A percentile compares a stretch with the other conserved stretches of the same genome.
These are phyloP conservation scores for Pythium brassicae DNA, from an alignment of 352 stramenopile genomes.

Conservation along the genomic window DNA sequence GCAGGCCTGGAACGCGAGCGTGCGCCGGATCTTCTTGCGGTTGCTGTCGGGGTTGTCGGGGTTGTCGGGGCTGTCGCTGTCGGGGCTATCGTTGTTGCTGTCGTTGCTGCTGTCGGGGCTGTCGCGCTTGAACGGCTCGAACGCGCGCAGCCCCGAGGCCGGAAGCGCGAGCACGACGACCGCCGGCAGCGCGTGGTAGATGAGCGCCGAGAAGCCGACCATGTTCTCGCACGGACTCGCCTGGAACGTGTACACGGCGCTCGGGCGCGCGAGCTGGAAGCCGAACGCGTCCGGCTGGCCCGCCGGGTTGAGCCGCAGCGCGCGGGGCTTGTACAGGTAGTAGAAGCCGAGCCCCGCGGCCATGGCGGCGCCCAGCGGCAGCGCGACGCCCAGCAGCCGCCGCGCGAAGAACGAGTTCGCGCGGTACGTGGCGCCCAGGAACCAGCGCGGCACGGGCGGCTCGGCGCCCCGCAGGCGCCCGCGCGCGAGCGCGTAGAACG, in stretches of 20 bases:
- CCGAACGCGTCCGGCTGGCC: constrained; percentile 26
- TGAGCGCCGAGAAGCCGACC: constrained; percentile 69
- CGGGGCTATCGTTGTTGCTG: constrained; percentile 20
- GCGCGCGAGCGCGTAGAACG: constrained; percentile 37
- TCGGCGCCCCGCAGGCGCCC: constrained; percentile 35
- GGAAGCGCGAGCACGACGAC: constrained; percentile 61
- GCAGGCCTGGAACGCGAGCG: constrained; percentile 63
- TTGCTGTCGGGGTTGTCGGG: constrained; percentile 36
- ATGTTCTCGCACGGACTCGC: constrained; percentile 71
- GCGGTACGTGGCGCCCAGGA: constrained; percentile 51
- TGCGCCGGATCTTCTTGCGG: constrained; percentile 70
- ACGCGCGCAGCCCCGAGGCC: constrained; percentile 45
- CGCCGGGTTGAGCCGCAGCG: constrained; percentile 34
- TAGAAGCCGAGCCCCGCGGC: constrained; percentile 52
- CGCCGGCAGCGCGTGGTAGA: constrained; percentile 57
- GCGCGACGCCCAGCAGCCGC: constrained; percentile 43
- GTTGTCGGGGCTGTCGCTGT: constrained; percentile 22
- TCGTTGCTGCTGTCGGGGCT: constrained; percentile 23
- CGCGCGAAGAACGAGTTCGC: constrained; percentile 81
- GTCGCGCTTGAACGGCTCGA: constrained; percentile 73
- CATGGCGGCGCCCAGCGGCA: constrained; percentile 36
- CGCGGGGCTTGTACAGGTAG: constrained; percentile 55
- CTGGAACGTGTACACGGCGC: constrained; percentile 61
- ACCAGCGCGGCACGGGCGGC: constrained; percentile 48
- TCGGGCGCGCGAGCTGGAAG: constrained; percentile 44